Evolutionary conservation across 139 green algal species (phyloP).

Genomic region (Tetradesmus lagerheimii): DNA sequence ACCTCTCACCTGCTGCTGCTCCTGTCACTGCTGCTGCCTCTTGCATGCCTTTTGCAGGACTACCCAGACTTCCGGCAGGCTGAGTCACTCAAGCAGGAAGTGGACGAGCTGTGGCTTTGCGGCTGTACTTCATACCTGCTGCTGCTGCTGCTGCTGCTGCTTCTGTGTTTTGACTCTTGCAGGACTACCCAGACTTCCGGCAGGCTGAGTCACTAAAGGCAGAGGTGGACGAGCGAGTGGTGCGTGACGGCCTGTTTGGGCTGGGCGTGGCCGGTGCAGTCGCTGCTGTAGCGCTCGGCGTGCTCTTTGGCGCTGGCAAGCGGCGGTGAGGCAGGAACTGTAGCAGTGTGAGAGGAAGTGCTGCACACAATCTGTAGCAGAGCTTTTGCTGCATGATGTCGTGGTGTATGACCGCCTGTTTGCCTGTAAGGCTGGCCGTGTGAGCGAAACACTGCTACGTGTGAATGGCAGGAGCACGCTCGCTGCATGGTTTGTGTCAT

Average conservation of each 20-base stretch:
- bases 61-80: conserved; percentile 45
- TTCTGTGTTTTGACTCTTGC: neutral
- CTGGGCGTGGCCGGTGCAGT: conserved; percentile 39
- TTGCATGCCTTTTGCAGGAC: conserved; percentile 8
- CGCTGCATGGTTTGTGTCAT: too few species aligned
- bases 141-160: conserved; percentile 25
- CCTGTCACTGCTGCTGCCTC: neutral
- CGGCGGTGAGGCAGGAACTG: neutral
- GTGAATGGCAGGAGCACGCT: too few species aligned
- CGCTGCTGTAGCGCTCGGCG: conserved; percentile 33
- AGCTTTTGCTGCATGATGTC: too few species aligned
- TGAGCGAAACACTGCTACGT: too few species aligned
- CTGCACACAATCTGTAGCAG: too few species aligned
- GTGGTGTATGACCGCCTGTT: too few species aligned
- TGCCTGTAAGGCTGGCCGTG: too few species aligned
- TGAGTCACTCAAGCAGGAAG: conserved; percentile 15
- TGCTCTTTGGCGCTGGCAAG: conserved; percentile 26
- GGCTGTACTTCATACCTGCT: neutral
- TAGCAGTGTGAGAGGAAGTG: neutral
- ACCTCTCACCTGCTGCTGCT: neutral
- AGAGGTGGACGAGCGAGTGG: conserved; percentile 40
- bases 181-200: conserved; percentile 46
- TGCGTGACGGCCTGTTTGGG: conserved; percentile 35
- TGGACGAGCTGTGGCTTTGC: conserved; percentile 25
- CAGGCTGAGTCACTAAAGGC: conserved; percentile 26